Percentiles rank a stretch among this genome's conserved stretches.
These are phyloP conservation scores for Malus hybrid DNA, from an alignment of 331 rosid genomes.

Conservation along the genomic window DNA sequence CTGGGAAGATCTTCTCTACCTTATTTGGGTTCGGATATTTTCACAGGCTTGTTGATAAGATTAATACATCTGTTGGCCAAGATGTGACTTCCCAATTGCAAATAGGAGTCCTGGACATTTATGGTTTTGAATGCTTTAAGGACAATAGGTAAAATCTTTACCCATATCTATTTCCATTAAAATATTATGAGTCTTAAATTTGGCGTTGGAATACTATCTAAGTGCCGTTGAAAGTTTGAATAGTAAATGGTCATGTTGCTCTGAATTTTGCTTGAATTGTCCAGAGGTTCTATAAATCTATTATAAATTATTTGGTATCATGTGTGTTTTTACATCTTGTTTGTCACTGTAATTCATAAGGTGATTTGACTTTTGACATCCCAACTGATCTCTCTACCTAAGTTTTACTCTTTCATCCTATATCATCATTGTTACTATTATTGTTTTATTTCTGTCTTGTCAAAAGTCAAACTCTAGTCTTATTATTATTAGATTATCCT, in stretches of 20 bases:
- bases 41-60: constrained; percentile 93
- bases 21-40: constrained; percentile 17
- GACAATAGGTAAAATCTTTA: constrained; percentile 63
- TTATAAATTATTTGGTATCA: not conserved
- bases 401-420: not conserved
- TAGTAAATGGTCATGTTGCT: not conserved
- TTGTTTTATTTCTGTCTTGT: not conserved
- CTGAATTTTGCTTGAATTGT: not conserved
- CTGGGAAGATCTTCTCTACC: not conserved
- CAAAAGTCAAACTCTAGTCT: not conserved
- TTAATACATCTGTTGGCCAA: constrained; percentile 89
- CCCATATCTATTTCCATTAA: not conserved
- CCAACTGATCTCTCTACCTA: not conserved
- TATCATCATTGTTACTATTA: not conserved
- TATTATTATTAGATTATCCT: not conserved
- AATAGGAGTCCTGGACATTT: constrained; percentile 93
- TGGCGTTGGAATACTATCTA: not conserved
- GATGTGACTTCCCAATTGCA: constrained; percentile 65
- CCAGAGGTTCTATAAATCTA: not conserved
- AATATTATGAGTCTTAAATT: not conserved
- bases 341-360: not conserved
- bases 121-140: constrained; percentile 97
- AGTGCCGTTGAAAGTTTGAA: not conserved
- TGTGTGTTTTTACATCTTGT: not conserved
- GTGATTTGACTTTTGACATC: not conserved